phyloP scores from a whole-genome alignment of 2,329 filamentous ascomycete species.

The Calonectria montana region DNA sequence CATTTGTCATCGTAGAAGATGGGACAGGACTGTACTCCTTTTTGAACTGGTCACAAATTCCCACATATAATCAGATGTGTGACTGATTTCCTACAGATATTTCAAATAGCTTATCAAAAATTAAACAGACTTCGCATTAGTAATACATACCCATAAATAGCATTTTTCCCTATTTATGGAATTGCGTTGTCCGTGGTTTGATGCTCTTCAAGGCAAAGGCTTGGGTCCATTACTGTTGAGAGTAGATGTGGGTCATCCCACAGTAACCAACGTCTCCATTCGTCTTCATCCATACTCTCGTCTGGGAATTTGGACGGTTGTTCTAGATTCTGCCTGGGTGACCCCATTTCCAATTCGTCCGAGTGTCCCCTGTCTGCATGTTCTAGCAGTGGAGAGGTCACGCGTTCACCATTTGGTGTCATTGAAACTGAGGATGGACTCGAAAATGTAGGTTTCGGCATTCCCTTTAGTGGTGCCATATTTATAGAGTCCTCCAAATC shows the following conservation, averaged over 20 bases:
- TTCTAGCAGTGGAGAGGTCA: not conserved
- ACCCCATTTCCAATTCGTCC: not conserved
- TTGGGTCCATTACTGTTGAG: constrained; percentile 31
- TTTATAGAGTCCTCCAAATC: constrained; percentile 41
- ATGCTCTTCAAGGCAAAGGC: not conserved
- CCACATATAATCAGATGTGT: too few relatives aligned
- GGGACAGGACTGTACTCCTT: too few relatives aligned
- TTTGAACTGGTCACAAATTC: too few relatives aligned
- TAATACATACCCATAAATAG: not conserved
- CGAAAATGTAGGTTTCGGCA: constrained; percentile 35
- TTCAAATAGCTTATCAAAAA: too few relatives aligned
- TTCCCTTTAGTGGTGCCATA: constrained; percentile 36
- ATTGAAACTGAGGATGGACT: not conserved
- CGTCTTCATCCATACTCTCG: constrained; percentile 35
- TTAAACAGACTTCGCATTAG: too few relatives aligned
- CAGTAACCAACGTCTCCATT: constrained; percentile 39
- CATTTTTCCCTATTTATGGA: not conserved
- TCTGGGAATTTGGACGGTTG: not conserved
- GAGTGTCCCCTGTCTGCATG: not conserved
- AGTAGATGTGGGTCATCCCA: constrained; percentile 42
- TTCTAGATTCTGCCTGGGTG: not conserved
- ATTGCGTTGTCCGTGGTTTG: not conserved
- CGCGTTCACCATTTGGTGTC: not conserved
- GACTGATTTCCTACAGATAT: too few relatives aligned
- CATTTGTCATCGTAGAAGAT: not conserved